A percentile compares a stretch with the other conserved stretches of the same genome.
Conservation (phyloP, 2,329 filamentous ascomycete genomes). For the Alternaria longipes region DNA sequence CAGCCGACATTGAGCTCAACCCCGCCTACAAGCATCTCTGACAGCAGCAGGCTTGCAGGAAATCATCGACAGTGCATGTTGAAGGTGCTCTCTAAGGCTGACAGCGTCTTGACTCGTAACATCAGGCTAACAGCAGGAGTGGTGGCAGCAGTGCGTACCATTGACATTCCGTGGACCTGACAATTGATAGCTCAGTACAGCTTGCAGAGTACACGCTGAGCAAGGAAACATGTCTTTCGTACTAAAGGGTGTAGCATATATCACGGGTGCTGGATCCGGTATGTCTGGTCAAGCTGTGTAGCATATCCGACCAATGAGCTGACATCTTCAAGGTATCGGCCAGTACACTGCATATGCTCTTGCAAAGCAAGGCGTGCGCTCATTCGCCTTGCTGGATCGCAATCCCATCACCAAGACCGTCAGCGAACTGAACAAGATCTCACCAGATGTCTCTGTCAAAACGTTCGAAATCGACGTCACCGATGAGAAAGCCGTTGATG, state of each 20-base stretch:
- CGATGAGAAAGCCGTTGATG: slow-evolving; percentile 55
- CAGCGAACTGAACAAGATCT: slow-evolving; percentile 47
- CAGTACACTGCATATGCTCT: slow-evolving; percentile 58
- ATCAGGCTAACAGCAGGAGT: background rate
- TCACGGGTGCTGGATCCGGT: slow-evolving; percentile 61
- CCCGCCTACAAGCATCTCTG: background rate
- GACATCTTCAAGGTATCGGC: slow-evolving; percentile 58
- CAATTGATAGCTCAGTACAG: background rate
- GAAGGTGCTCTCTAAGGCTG: background rate
- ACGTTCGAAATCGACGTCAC: slow-evolving; percentile 59
- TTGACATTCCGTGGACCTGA: background rate
- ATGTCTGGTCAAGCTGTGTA: slow-evolving; percentile 13
- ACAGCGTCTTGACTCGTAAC: background rate
- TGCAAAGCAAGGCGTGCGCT: slow-evolving; percentile 59
- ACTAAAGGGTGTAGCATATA: slow-evolving; percentile 59
- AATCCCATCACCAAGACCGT: slow-evolving; percentile 49
- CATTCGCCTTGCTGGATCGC: slow-evolving; percentile 60
- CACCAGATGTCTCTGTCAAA: slow-evolving; percentile 55
- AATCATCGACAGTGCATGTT: background rate
- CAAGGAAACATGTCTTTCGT: slow-evolving; percentile 49
- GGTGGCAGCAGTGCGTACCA: background rate
- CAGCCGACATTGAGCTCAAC: slow-evolving; percentile 3
- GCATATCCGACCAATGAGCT: slow-evolving; percentile 1
- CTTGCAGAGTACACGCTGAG: background rate
- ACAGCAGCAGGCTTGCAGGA: background rate